Evolutionary conservation across 2,329 filamentous ascomycete species (phyloP).

Genomic region (Amauroascus niger): DNA sequence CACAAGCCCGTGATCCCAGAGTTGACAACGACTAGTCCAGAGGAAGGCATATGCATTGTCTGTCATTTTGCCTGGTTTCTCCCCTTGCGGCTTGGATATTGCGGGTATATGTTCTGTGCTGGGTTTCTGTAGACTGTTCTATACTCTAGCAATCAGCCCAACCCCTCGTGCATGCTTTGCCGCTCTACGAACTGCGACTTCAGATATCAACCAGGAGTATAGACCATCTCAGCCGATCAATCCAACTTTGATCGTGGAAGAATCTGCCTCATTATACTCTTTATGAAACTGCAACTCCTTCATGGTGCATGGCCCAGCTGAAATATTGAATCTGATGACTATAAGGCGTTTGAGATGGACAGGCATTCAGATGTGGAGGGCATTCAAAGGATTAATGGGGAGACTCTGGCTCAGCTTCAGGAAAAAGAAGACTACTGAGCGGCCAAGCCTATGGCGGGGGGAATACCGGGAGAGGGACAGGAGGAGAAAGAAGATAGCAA

Average conservation of each 20-base stretch:
- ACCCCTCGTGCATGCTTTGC: neutral
- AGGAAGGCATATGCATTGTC: no score
- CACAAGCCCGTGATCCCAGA: no score
- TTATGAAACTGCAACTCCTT: constrained; percentile 2
- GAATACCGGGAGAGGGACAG: neutral
- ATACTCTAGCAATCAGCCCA: no score
- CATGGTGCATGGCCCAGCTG: neutral
- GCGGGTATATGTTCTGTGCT: no score
- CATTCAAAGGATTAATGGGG: neutral
- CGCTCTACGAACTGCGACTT: neutral
- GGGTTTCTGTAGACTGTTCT: no score
- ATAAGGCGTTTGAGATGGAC: neutral
- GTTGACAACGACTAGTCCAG: no score
- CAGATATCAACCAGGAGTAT: neutral
- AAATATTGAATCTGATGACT: neutral
- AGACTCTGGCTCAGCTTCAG: neutral
- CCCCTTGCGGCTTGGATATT: no score
- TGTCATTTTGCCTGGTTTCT: no score
- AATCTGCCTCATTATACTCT: constrained; percentile 1
- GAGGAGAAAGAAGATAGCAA: neutral
- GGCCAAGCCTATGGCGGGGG: neutral
- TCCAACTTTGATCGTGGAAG: constrained; percentile 2
- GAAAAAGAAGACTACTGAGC: neutral
- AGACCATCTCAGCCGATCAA: neutral
- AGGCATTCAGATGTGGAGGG: neutral